Evolutionary conservation across 2,329 filamentous ascomycete genomes (phyloP), one percentile per base, ranked within the genome.

Genomic region (Botryotinia calthae): DNA sequence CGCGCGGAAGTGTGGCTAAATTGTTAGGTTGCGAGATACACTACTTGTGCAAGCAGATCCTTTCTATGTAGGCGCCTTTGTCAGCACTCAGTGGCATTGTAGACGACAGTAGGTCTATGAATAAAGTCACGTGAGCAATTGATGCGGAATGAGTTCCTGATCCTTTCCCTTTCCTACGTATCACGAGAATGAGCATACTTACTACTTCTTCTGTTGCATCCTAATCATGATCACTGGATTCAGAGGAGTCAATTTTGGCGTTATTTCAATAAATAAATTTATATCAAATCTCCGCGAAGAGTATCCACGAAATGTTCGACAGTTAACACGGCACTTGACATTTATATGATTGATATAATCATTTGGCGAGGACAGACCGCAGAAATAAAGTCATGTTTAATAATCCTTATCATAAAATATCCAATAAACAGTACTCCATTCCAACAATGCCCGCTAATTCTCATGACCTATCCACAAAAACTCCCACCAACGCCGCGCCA

Each of bases 401-500:
- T 42, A 67, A 68, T 42, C 48, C 34, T 44, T 56, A 56, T 68
- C 34, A 42, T 44, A 31, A 42, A 31, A 68, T 42, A 56, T 56
- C 37, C 25, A 68, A 68, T 56, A 68, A n/a, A 70, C 46, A 63
- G 25, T 51, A 61, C 71, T 62, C 67, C 73, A 71, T 66, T 62
- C 37, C 59, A 59, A 71, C 54, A 28, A 72, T 54, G 40, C 70
- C 34, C 51, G 71, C 44, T 56, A 68, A 68, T 56, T 25, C 37
- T 70, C 64, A 65, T 18, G 31, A 51, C 40, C 75, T 68, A 69
- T 28, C 67, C 56, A 34, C 14, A 37, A 51, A 54, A 75, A 74
- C 74, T 73, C 75, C 73, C 12, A 68, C 10, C 8, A 71, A 58
- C 61, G n/a, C 65, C 48, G 65, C 48, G 56, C 48, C 65, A 28